These are phyloP conservation scores for Penicillium cataractarum DNA, from an alignment of 495 filamentous ascomycete species.

Conservation along the genomic window DNA sequence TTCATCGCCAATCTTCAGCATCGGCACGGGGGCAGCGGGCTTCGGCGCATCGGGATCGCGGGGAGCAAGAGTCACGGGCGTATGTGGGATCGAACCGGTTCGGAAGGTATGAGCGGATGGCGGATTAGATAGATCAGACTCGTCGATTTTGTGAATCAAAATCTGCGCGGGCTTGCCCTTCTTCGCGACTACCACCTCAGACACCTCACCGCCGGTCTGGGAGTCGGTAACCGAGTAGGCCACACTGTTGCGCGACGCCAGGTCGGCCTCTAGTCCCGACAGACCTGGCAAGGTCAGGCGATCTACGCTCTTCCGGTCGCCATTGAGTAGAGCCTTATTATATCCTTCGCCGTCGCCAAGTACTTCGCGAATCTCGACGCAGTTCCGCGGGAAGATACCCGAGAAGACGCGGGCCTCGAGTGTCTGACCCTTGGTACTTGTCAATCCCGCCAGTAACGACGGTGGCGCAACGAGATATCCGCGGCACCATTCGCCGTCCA, in stretches of 20 bases:
- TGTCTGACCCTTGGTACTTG: constrained; percentile 87
- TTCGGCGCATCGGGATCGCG: constrained; percentile 63
- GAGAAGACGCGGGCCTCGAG: constrained; percentile 95
- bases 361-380: constrained; percentile 82
- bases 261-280: constrained; percentile 25
- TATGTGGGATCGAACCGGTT: constrained; percentile 39
- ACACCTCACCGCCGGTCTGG: constrained; percentile 35
- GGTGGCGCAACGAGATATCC: constrained; percentile 95
- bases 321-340: constrained; percentile 39
- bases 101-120: constrained; percentile 35
- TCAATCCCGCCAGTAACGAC: constrained; percentile 88
- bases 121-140: constrained; percentile 35
- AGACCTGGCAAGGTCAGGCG: constrained; percentile 26
- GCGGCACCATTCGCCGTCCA: constrained; percentile 85
- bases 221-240: constrained; percentile 36
- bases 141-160: constrained; percentile 44
- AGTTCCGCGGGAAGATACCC: constrained; percentile 92
- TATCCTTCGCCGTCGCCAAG: constrained; percentile 61
- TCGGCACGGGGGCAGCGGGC: constrained; percentile 90
- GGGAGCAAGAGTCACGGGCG: constrained; percentile 41
- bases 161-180: constrained; percentile 50
- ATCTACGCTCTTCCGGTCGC: constrained; percentile 35
- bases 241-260: constrained; percentile 32
- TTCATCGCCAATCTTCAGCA: constrained; percentile 97
- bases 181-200: constrained; percentile 44